These are phyloP conservation scores for Vaucheria bursata DNA, from an alignment of 352 stramenopile genomes.

Conservation along the genomic window DNA sequence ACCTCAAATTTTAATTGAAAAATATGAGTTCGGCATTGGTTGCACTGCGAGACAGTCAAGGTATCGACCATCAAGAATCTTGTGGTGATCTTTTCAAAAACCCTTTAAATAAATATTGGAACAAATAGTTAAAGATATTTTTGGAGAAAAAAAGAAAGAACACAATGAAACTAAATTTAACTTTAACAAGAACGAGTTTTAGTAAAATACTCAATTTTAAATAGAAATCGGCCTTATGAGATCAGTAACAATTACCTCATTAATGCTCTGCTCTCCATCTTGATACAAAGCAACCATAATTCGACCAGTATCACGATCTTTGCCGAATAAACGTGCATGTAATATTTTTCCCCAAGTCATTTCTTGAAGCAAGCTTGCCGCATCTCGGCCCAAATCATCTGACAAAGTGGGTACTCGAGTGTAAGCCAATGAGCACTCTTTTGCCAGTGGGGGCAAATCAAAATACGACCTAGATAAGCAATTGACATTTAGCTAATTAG, in stretches of 20 bases:
- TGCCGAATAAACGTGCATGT: conserved; percentile 29
- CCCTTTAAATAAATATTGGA: too few species aligned
- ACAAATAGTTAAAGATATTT: too few species aligned
- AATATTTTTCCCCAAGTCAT: conserved; percentile 40
- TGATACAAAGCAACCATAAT: conserved; percentile 45
- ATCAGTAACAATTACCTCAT: conserved; percentile 8
- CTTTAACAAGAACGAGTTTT: too few species aligned
- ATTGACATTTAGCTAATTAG: not conserved
- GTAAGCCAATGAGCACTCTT: conserved; percentile 41
- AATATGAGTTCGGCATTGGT: too few species aligned
- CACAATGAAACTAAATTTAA: too few species aligned
- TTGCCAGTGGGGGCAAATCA: conserved; percentile 2
- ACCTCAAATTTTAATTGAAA: too few species aligned
- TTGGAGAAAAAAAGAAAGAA: too few species aligned
- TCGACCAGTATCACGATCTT: conserved; percentile 4
- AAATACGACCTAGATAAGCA: conserved; percentile 12
- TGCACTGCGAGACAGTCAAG: too few species aligned
- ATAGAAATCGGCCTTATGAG: too few species aligned
- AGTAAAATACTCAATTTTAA: too few species aligned
- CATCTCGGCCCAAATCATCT: conserved; percentile 38
- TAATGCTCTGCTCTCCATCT: conserved; percentile 12
- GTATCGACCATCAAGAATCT: too few species aligned
- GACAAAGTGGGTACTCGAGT: conserved; percentile 31
- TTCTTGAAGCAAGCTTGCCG: conserved; percentile 31
- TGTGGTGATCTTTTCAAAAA: too few species aligned